A percentile compares a stretch with the other conserved stretches of the same genome.
These are phyloP conservation scores for Conoideocrella luteorostrata DNA, from an alignment of 2,329 filamentous ascomycete genomes.

Conservation along the genomic window DNA sequence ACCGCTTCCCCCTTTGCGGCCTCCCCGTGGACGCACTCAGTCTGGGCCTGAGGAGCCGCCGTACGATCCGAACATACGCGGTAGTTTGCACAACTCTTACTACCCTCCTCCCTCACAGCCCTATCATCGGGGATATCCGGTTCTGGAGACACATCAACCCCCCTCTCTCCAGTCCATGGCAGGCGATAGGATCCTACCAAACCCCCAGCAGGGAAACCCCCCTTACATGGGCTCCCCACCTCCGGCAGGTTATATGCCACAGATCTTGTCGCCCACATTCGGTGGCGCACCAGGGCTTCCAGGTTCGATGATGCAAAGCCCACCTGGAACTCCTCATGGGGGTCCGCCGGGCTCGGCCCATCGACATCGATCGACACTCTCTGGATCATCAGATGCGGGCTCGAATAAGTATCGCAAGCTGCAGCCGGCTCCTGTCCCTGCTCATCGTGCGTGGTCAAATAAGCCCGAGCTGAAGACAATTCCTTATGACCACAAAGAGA, in stretches of 20 bases:
- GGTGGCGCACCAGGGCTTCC: constrained; percentile 22
- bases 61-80: constrained; percentile 26
- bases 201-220: constrained; percentile 22
- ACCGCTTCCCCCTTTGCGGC: constrained; percentile 31
- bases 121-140: constrained; percentile 24
- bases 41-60: constrained; percentile 27
- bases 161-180: constrained; percentile 23
- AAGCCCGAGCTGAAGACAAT: constrained; percentile 52
- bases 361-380: constrained; percentile 31
- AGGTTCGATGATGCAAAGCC: constrained; percentile 26
- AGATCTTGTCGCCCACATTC: constrained; percentile 32
- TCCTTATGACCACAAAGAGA: constrained; percentile 55
- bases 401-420: constrained; percentile 49
- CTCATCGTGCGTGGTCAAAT: constrained; percentile 40
- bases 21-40: constrained; percentile 28
- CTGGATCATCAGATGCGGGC: constrained; percentile 30
- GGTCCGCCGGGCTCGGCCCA: constrained; percentile 21
- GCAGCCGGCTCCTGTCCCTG: constrained; percentile 49
- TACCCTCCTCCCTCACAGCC: constrained; percentile 24
- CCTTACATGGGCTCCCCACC: constrained; percentile 30
- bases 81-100: constrained; percentile 22
- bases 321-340: constrained; percentile 27
- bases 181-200: constrained; percentile 28
- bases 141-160: constrained; percentile 21
- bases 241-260: constrained; percentile 22